Evolutionary conservation across 164 flowering plant genomes (phyloP).

Genomic region (Taxillus chinensis): DNA sequence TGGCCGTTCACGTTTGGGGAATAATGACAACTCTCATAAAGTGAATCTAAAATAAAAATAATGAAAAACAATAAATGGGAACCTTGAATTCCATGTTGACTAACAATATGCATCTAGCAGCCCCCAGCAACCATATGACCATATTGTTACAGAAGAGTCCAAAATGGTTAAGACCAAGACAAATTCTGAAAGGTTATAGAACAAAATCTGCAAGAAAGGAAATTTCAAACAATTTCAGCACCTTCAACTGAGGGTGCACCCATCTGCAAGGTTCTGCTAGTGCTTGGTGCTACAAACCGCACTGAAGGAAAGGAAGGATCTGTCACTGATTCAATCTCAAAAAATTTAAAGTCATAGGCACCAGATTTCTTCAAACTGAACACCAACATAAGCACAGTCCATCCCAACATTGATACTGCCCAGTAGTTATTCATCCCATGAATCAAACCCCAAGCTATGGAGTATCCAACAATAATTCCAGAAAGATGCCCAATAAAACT

Average conservation of each 20-base stretch:
- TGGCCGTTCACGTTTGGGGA: no score
- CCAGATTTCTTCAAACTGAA: slow-evolving; percentile 83
- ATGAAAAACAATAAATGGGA: no score
- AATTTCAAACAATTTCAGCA: slow-evolving; percentile 49
- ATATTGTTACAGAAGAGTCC: no score
- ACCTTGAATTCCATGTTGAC: no score
- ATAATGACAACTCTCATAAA: no score
- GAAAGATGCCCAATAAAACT: slow-evolving; percentile 93
- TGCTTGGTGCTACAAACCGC: slow-evolving; percentile 57
- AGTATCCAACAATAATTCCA: slow-evolving; percentile 87
- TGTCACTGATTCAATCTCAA: slow-evolving; percentile 74
- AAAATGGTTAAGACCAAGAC: no score
- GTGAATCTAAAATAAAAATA: no score
- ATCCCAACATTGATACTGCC: slow-evolving; percentile 89
- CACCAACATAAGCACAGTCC: slow-evolving; percentile 63
- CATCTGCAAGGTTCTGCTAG: slow-evolving; percentile 69
- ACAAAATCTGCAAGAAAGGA: background rate
- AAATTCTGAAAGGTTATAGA: background rate
- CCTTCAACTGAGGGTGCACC: slow-evolving; percentile 44
- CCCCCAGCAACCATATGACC: no score
- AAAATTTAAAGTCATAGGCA: slow-evolving; percentile 56
- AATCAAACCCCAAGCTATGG: slow-evolving; percentile 86
- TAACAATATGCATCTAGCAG: no score
- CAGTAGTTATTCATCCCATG: slow-evolving; percentile 95
- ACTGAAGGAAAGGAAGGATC: slow-evolving; percentile 79